Percentiles rank a stretch among this genome's conserved stretches.
These are phyloP conservation scores for Vanderwaltozyma polyspora DNA, from an alignment of 805 yeast species.

Conservation along the genomic window DNA sequence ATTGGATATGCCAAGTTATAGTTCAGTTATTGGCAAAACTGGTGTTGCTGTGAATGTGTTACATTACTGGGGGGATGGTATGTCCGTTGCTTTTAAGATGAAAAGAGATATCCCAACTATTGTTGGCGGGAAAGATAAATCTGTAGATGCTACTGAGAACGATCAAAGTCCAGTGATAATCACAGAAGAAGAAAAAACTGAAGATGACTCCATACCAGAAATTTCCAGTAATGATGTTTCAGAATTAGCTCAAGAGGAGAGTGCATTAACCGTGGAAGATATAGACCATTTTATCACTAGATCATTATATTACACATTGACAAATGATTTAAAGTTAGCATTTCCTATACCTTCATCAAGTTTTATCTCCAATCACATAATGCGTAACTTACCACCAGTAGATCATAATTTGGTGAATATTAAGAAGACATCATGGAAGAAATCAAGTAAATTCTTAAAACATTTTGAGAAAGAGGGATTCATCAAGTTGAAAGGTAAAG, in stretches of 20 bases:
- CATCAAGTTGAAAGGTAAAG: slow-evolving; percentile 69
- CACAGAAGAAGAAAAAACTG: slow-evolving; percentile 3
- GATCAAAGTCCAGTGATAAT: slow-evolving; percentile 4
- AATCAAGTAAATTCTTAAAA: slow-evolving; percentile 73
- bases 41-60: slow-evolving; percentile 72
- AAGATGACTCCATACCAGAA: slow-evolving; percentile 4
- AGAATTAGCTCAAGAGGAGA: slow-evolving; percentile 29
- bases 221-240: slow-evolving; percentile 8
- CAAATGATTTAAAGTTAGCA: slow-evolving; percentile 37
- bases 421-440: slow-evolving; percentile 83
- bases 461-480: slow-evolving; percentile 71
- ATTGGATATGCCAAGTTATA: slow-evolving; percentile 35
- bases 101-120: slow-evolving; percentile 34
- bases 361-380: slow-evolving; percentile 60
- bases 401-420: slow-evolving; percentile 43
- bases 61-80: slow-evolving; percentile 59
- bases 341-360: slow-evolving; percentile 64
- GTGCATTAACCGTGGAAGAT: slow-evolving; percentile 44
- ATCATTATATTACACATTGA: slow-evolving; percentile 60
- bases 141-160: slow-evolving; percentile 3
- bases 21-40: slow-evolving; percentile 43
- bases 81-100: slow-evolving; percentile 40
- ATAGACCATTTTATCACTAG: slow-evolving; percentile 64
- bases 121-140: slow-evolving; percentile 1
- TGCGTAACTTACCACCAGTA: slow-evolving; percentile 63